Base-by-base conservation (phyloP, 106 monocot species). In the Allium fistulosum region DNA sequence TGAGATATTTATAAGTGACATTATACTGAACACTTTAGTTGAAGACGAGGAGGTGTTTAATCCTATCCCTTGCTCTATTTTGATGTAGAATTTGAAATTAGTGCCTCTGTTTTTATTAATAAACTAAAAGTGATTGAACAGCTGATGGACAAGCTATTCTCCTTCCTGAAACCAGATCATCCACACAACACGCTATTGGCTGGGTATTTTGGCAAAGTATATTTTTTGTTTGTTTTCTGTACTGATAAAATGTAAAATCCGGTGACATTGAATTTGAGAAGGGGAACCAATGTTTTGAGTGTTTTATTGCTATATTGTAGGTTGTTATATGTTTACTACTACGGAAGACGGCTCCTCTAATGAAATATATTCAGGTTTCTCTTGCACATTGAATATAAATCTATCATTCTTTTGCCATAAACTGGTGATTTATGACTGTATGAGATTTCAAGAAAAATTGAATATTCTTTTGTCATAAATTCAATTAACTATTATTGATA, bases 141-240 rank as follows among this genome's bases (percentile, higher is more conserved):
- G 81, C 65, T 81, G 64, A 84, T 81, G 84, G 65, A 66, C 59
- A 57, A 81, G 17, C 53, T 88, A 59, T 88, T 88, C 74, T 84
- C 88, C 70, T 88, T 81, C 65, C 68, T 84, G 62, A 84, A 77
- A 65, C 88, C 88, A 62, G 79, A 79, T 51, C 76, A 62, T 48
- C 61, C 74, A 17, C 88, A 84, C 61, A 77, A 75, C 65, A 77
- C 79, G 55, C 48, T 84, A 59, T 71, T 88, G 67, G 84, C 88
- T 71, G 88, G 88, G 56, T 84, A 84, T 60, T 88, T 88, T 59
- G 77, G 88, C 71, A 88, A 88, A 84, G 88, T 84, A 72, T 59
- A 59, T 65, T 7, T 10, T 53, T 28, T 72, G n/a, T 48, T 59
- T 68, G 6, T 26, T 53, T 57, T 56, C 55, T 55, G 15, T 57